A percentile compares a stretch with the other conserved stretches of the same genome.
Conservation (phyloP, 225 moss, liverwort and hornwort genomes). For the Marchantia polymorpha region DNA sequence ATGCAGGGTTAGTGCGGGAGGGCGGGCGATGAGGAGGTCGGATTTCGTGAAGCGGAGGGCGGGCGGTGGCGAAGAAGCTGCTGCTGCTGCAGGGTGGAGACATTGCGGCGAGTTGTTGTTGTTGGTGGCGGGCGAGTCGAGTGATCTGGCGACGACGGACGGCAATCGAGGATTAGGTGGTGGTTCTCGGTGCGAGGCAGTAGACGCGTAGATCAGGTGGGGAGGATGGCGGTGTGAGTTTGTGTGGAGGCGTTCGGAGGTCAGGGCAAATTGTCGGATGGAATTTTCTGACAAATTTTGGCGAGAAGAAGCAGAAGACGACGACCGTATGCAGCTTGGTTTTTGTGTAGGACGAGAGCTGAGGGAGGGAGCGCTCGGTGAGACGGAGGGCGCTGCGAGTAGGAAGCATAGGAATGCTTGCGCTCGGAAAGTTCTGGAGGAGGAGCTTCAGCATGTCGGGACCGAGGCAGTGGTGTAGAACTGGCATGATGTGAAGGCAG, state of each 20-base stretch:
- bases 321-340: neutral
- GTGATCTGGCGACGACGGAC: neutral
- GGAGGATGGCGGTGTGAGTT: slow-evolving; percentile 10
- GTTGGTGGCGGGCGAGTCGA: neutral
- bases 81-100: too few species aligned
- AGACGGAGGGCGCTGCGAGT: slow-evolving; percentile 11
- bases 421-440: neutral
- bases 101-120: slow-evolving; percentile 6
- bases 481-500: slow-evolving; percentile 16
- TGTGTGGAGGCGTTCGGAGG: slow-evolving; percentile 8
- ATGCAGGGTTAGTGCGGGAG: neutral
- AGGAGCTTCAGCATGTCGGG: neutral
- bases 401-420: slow-evolving; percentile 20
- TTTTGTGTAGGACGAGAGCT: slow-evolving; percentile 6
- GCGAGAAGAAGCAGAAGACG: slow-evolving; percentile 8
- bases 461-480: slow-evolving; percentile 9
- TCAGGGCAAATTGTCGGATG: slow-evolving; percentile 22
- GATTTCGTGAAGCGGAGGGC: slow-evolving; percentile 1
- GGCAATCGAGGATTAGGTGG: slow-evolving; percentile 13
- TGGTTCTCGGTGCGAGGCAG: neutral
- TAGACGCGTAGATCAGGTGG: slow-evolving; percentile 12
- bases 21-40: slow-evolving; percentile 4
- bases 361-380: neutral
- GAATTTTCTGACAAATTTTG: slow-evolving; percentile 7
- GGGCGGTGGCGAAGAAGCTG: neutral